Conservation (phyloP, 2,329 filamentous ascomycete species). For the Aspergillus udagawae region DNA sequence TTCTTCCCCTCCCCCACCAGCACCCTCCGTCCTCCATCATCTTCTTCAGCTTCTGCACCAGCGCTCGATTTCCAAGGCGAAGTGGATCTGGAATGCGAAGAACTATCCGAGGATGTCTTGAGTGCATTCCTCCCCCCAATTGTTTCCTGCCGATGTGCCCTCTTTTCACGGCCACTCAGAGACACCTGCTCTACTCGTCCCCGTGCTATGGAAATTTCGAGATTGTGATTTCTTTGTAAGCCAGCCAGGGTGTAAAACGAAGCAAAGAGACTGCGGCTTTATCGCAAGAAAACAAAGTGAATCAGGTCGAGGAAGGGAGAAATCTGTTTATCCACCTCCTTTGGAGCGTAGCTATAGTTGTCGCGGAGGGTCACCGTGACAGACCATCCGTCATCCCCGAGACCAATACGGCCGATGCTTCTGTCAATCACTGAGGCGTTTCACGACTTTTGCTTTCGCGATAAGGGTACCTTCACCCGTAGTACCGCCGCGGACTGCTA, state of each 20-base stretch:
- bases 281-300: conserved; percentile 7
- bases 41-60: conserved; percentile 9
- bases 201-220: conserved; percentile 38
- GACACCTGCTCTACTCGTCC: conserved; percentile 48
- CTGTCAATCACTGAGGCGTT: conserved; percentile 47
- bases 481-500: conserved; percentile 59
- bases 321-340: conserved; percentile 57
- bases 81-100: conserved; percentile 16
- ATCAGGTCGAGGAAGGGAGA: conserved; percentile 43
- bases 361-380: conserved; percentile 48
- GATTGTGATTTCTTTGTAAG: conserved; percentile 40
- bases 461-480: conserved; percentile 45
- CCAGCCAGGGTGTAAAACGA: conserved; percentile 31
- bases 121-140: conserved; percentile 48
- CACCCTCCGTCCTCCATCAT: not conserved
- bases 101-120: conserved; percentile 51
- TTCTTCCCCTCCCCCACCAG: conserved; percentile 28
- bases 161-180: conserved; percentile 53
- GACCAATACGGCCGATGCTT: conserved; percentile 13
- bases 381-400: conserved; percentile 44
- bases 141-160: conserved; percentile 55
- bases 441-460: conserved; percentile 37
- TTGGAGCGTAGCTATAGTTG: conserved; percentile 52
- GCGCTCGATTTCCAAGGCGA: conserved; percentile 16
- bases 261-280: conserved; percentile 13